Percentiles rank a stretch among this genome's conserved stretches.
phyloP scores from a whole-genome alignment of 2,329 filamentous ascomycete species.

The Aaosphaeria arxii region DNA sequence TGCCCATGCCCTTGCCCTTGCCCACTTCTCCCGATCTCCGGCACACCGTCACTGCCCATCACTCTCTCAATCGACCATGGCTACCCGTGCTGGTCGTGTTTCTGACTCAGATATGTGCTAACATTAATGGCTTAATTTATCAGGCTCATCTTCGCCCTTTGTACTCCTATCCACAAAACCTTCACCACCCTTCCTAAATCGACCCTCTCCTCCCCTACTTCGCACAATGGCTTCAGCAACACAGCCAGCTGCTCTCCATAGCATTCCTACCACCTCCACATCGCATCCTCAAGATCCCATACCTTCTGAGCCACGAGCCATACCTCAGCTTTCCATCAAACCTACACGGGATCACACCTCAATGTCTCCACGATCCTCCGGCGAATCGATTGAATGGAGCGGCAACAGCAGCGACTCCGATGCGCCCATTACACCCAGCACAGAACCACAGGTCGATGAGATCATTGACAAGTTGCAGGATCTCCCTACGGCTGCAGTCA shows the following conservation, averaged over 20 bases:
- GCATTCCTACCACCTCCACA: slow-evolving; percentile 41
- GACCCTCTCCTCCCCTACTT: slow-evolving; percentile 14
- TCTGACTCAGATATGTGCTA: slow-evolving; percentile 3
- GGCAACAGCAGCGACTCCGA: slow-evolving; percentile 42
- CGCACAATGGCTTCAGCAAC: slow-evolving; percentile 20
- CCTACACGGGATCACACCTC: slow-evolving; percentile 19
- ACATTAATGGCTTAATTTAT: slow-evolving; percentile 3
- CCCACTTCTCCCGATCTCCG: no score
- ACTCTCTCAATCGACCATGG: no score
- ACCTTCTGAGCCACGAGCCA: slow-evolving; percentile 38
- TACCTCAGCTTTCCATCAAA: slow-evolving; percentile 27
- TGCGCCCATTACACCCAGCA: slow-evolving; percentile 43
- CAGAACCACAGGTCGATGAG: slow-evolving; percentile 41
- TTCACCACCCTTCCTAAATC: slow-evolving; percentile 6
- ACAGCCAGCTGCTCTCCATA: slow-evolving; percentile 14
- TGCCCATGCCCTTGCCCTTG: no score
- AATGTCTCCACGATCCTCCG: slow-evolving; percentile 39
- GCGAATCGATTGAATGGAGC: slow-evolving; percentile 39
- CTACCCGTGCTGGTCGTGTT: background rate
- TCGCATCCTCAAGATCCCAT: slow-evolving; percentile 48
- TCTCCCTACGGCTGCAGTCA: slow-evolving; percentile 33
- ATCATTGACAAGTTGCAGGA: slow-evolving; percentile 40
- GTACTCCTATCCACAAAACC: slow-evolving; percentile 6
- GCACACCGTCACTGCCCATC: no score
- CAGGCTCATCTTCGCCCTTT: slow-evolving; percentile 6